A percentile compares a stretch with the other conserved stretches of the same genome.
phyloP scores from a whole-genome alignment of 768 basidiomycete species.

The Mycena indigotica region DNA sequence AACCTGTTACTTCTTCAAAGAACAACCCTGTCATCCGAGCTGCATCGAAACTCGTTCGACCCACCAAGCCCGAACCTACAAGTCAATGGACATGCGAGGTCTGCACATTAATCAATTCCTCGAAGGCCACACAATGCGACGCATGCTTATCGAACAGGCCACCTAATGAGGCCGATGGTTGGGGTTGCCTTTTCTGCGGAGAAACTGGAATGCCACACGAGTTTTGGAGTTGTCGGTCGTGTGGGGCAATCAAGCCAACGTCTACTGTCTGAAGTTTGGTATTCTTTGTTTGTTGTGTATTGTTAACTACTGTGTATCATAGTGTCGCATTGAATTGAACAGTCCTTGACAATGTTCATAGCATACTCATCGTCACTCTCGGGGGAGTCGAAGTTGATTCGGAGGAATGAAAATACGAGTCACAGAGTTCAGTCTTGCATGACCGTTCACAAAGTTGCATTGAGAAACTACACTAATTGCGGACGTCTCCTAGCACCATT shows the following conservation, averaged over 20 bases:
- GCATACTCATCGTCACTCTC: no score
- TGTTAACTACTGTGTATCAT: no score
- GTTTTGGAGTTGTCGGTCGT: constrained; percentile 75
- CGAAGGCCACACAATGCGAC: constrained; percentile 54
- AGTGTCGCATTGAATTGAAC: no score
- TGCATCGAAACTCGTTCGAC: not conserved
- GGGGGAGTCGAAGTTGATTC: constrained; percentile 1
- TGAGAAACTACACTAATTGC: no score
- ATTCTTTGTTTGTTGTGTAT: no score
- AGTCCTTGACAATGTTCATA: no score
- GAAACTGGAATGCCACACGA: constrained; percentile 62
- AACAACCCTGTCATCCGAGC: constrained; percentile 2
- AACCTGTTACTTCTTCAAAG: constrained; percentile 10
- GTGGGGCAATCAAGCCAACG: constrained; percentile 62
- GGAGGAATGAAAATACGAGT: no score
- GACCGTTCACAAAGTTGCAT: no score
- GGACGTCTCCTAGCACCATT: no score
- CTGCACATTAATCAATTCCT: constrained; percentile 71
- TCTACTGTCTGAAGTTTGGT: no score
- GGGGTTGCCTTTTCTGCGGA: constrained; percentile 69
- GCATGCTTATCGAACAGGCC: constrained; percentile 55
- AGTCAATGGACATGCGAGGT: constrained; percentile 51
- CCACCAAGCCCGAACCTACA: not conserved
- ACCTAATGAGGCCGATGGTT: constrained; percentile 43
- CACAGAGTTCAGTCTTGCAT: no score